These are phyloP conservation scores for Cystobasidium ongulense DNA, from an alignment of 768 basidiomycete species.

Conservation along the genomic window DNA sequence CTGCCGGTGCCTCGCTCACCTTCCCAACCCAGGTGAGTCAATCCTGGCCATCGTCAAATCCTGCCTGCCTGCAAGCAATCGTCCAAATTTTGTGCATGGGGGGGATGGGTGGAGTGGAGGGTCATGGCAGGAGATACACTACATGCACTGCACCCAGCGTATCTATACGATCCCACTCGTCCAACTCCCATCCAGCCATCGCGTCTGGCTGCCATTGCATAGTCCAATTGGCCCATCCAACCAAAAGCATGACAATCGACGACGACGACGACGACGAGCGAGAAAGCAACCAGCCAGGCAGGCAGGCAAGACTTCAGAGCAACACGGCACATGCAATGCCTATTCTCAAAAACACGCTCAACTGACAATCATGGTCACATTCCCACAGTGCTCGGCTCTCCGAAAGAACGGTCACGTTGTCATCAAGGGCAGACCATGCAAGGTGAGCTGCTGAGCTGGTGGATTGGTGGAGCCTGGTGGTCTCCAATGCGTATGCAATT, in stretches of 20 bases:
- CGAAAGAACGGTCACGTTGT: conserved; percentile 64
- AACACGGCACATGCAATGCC: too few species aligned
- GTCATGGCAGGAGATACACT: too few species aligned
- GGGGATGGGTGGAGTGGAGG: too few species aligned
- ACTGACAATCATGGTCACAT: not conserved
- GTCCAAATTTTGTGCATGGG: not conserved
- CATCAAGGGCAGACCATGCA: conserved; percentile 96
- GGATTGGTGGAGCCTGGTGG: too few species aligned
- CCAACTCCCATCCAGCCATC: too few species aligned
- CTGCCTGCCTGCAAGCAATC: not conserved
- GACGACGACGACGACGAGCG: not conserved
- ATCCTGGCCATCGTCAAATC: not conserved
- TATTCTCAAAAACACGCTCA: not conserved
- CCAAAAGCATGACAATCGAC: not conserved
- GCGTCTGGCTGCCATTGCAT: not conserved
- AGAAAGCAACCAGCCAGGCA: not conserved
- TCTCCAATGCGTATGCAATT: too few species aligned
- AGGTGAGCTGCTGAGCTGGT: too few species aligned
- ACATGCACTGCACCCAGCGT: too few species aligned
- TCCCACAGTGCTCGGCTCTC: conserved; percentile 74
- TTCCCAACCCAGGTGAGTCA: conserved; percentile 25
- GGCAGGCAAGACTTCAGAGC: too few species aligned
- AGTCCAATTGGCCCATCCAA: not conserved
- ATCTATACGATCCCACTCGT: too few species aligned
- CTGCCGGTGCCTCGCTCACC: conserved; percentile 44